Percentiles rank a stretch among this genome's conserved stretches.
phyloP scores from a whole-genome alignment of 176 grass and related monocot genomes.

The Thinopyrum elongatum region DNA sequence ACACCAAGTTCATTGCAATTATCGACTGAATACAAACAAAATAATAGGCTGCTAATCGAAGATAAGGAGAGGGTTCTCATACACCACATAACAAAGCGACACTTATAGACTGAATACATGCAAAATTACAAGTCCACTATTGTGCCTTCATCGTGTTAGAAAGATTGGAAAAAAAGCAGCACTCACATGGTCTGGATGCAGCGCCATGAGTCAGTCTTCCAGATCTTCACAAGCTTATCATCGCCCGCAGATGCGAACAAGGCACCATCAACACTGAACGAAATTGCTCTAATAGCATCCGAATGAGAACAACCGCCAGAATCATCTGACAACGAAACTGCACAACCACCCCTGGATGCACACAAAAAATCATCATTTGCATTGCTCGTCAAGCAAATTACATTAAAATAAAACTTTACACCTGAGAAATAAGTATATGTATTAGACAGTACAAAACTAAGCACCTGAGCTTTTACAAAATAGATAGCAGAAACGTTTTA shows the following conservation, averaged over 20 bases:
- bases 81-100: neutral
- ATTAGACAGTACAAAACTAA: neutral
- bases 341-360: conserved; percentile 39
- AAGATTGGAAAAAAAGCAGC: neutral
- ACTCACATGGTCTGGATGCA: conserved; percentile 76
- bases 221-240: conserved; percentile 88
- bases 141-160: neutral
- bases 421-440: neutral
- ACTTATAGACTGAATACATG: neutral
- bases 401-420: neutral
- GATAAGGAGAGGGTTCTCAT: neutral
- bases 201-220: conserved; percentile 66
- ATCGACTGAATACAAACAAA: neutral
- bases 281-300: conserved; percentile 68
- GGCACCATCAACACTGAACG: conserved; percentile 50
- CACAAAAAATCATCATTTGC: neutral
- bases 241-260: conserved; percentile 80
- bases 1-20: neutral
- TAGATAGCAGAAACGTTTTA: neutral
- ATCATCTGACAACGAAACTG: conserved; percentile 52
- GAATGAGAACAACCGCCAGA: conserved; percentile 50
- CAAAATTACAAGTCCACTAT: neutral
- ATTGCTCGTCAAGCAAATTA: neutral
- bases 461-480: neutral
- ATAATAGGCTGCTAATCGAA: neutral